Percentiles rank a stretch among this genome's conserved stretches.
Evolutionary conservation across 2,329 filamentous ascomycete species (phyloP).

Genomic region (Curvularia lunata): DNA sequence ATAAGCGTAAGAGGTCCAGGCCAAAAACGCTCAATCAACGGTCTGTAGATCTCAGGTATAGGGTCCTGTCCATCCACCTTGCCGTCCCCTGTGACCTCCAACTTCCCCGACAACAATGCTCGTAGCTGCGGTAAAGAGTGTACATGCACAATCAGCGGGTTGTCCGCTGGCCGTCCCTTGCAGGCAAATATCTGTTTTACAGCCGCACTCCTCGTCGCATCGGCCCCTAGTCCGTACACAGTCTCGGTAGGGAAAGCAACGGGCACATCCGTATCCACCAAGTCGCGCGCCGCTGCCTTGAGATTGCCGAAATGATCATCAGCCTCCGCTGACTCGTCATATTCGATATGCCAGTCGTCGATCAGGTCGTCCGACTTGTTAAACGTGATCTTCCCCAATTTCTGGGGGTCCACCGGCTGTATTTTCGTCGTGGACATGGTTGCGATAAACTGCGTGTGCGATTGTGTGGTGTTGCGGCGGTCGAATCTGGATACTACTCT

Average conservation of each 20-base stretch:
- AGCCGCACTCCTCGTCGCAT: conserved; percentile 82
- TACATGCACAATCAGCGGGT: conserved; percentile 93
- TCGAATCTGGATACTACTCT: neutral
- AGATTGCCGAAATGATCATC: conserved; percentile 62
- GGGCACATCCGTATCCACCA: conserved; percentile 71
- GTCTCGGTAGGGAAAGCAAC: conserved; percentile 98
- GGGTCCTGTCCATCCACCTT: conserved; percentile 41
- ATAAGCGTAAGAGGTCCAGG: conserved; percentile 92
- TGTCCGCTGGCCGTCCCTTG: conserved; percentile 90
- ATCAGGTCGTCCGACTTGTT: conserved; percentile 42
- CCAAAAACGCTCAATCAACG: conserved; percentile 86
- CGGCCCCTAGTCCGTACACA: conserved; percentile 95
- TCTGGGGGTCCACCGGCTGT: conserved; percentile 48
- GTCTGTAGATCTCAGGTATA: conserved; percentile 77
- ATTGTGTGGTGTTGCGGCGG: neutral
- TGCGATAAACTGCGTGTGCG: conserved; percentile 6
- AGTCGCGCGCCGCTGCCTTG: conserved; percentile 67
- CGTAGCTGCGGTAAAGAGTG: conserved; percentile 80
- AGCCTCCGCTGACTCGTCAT: conserved; percentile 38
- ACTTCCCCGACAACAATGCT: conserved; percentile 58
- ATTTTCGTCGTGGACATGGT: conserved; percentile 47
- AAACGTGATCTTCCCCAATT: conserved; percentile 48
- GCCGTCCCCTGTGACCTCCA: conserved; percentile 1
- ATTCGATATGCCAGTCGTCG: conserved; percentile 45
- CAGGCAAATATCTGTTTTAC: conserved; percentile 92